Evolutionary conservation across 1,284 basidiomycete genomes (phyloP), one percentile per base, ranked within the genome.

Genomic region (Cutaneotrichosporon sp.): DNA sequence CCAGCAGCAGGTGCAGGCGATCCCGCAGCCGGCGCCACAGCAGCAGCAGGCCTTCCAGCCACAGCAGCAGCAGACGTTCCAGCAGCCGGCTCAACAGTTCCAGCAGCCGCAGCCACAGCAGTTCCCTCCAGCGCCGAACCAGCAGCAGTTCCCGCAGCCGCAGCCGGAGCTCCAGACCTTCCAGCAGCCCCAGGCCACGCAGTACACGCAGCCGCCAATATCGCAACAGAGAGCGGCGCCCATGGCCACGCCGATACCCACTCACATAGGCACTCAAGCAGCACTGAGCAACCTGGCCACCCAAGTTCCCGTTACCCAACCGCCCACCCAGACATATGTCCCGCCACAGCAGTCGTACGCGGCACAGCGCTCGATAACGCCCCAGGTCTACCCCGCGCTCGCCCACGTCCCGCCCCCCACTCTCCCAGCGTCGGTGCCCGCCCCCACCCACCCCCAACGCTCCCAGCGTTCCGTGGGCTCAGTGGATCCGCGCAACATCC

Each of bases 1-100:
- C 45, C 54, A 56, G 20, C 54, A 46, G 6, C 54, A 53, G 14
- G 51, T 53, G 9, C 4, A 38, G 24, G n/a, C 50, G 20, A 52
- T 34, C 22, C 50, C 22, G 13, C 34, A 9, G n/a, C n/a, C n/a
- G n/a, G n/a, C n/a, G n/a, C n/a, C n/a, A n/a, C n/a, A n/a, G 20
- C 33, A 22, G 20, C 34, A n/a, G n/a, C n/a, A n/a, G n/a, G n/a
- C n/a, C n/a, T n/a, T n/a, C n/a, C n/a, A 3, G 45, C 16, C 38
- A 18, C 38, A n/a, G 18, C n/a, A n/a, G n/a, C 14, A 7, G 7
- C 38, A 42, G 45, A 16, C 25, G 11, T n/a, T n/a, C n/a, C n/a
- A n/a, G n/a, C n/a, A n/a, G n/a, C n/a, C n/a, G n/a, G n/a, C n/a
- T n/a, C 47, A 50, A n/a, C 25, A 5, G 8, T 25, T 36, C 51